Base-by-base conservation (phyloP, 768 basidiomycete genomes). In the Auriscalpium vulgare region DNA sequence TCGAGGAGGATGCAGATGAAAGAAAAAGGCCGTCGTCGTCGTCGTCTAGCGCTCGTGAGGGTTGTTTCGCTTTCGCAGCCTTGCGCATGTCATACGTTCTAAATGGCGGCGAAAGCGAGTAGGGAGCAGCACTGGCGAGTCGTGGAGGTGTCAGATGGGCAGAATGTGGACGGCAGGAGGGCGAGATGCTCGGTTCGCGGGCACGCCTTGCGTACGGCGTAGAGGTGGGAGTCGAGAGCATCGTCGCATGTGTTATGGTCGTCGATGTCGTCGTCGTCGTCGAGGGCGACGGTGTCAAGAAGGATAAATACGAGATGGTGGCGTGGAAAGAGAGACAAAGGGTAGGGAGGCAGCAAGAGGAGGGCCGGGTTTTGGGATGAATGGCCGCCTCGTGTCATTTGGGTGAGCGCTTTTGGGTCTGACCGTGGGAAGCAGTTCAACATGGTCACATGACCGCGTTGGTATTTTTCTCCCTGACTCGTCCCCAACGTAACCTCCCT, bases 371-470 rank as follows among this genome's bases (percentile, higher is more conserved):
- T 21, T 43, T 11, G 34, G 46, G 34, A 44, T 48, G 13, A 55
- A 48, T 19, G 44, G 51, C 29, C 17, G 29, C 19, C 35, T 29
- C 35, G 34, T 10, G 35, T 14, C 47, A n/a, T 21, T n/a, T 23
- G 44, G 8, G 17, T 8, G 19, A 34, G 9, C 48, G 13, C 45
- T 52, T 58, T 58, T 49, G 51, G 21, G 34, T 19, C 37, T 13
- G 16, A 2, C 29, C 60, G 60, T 62, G 60, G 36, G 61, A 62
- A 62, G 47, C 11, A 13, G 21, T 29, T 60, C 58, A 62, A 62
- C 58, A 52, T 16, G 9, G 37, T 46, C 61, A 62, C 56, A 56
- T 62, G 61, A 60, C 37, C 61, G 59, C 21, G 47, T 29, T 29
- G 29, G 29, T 29, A 29, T 29, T 29, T 29, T 29, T 7, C 29